Evolutionary conservation across 805 yeast species (phyloP).

Genomic region (Zygosaccharomyces rouxii): DNA sequence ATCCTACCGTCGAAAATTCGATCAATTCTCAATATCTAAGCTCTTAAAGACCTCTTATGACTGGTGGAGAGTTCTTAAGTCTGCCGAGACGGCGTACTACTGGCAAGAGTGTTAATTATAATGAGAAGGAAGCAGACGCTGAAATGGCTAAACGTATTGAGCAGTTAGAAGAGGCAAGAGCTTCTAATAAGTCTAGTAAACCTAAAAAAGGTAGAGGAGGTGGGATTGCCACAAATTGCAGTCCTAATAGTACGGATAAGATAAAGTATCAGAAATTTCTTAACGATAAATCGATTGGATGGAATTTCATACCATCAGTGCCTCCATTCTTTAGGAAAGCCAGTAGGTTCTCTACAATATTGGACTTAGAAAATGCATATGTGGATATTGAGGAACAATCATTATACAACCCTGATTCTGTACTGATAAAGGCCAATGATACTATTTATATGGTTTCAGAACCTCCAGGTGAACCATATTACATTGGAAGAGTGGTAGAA

Average conservation of each 20-base stretch:
- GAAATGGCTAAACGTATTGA: slow-evolving; percentile 24
- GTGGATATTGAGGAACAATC: slow-evolving; percentile 30
- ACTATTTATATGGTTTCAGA: slow-evolving; percentile 80
- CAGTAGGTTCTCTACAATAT: slow-evolving; percentile 36
- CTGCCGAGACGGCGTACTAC: slow-evolving; percentile 20
- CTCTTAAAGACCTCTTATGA: slow-evolving; percentile 1
- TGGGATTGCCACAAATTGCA: slow-evolving; percentile 1
- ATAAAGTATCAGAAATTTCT: slow-evolving; percentile 25
- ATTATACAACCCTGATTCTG: slow-evolving; percentile 20
- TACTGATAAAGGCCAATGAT: slow-evolving; percentile 40
- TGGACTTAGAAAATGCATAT: slow-evolving; percentile 39
- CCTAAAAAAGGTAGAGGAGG: slow-evolving; percentile 6
- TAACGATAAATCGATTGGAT: slow-evolving; percentile 21
- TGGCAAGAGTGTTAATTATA: slow-evolving; percentile 25
- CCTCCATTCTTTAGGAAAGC: slow-evolving; percentile 30
- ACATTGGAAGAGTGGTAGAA: slow-evolving; percentile 79
- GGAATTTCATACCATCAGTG: slow-evolving; percentile 34
- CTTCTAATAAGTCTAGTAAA: not conserved
- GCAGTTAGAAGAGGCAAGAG: slow-evolving; percentile 13
- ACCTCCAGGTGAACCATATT: slow-evolving; percentile 93
- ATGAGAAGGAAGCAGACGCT: slow-evolving; percentile 28
- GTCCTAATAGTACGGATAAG: slow-evolving; percentile 5
- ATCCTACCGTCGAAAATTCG: not conserved
- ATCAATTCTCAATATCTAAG: not conserved
- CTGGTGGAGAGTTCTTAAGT: slow-evolving; percentile 4